Conservation (phyloP, 352 stramenopile genomes). For the Pythium rhizo-oryzae region DNA sequence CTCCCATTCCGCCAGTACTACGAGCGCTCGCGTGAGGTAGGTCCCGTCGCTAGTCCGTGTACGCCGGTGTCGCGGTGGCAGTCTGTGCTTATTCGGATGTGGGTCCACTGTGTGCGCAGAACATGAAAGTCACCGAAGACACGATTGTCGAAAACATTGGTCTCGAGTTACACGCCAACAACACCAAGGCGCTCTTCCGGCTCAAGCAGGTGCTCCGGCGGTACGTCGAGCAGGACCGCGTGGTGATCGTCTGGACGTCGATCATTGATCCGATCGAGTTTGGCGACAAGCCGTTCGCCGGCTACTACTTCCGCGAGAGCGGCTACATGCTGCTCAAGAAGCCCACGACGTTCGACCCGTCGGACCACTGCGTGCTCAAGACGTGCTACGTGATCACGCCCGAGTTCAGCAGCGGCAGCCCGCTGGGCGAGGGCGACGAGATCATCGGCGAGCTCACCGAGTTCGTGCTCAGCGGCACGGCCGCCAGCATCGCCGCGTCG, state of each 20-base stretch:
- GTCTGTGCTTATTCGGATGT: too few relatives aligned
- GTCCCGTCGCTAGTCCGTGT: not conserved
- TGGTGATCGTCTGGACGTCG: conserved; percentile 58
- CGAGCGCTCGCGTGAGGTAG: conserved; percentile 27
- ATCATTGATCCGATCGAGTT: conserved; percentile 65
- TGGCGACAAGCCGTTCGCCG: conserved; percentile 42
- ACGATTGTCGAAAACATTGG: conserved; percentile 67
- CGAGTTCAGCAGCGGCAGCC: conserved; percentile 34
- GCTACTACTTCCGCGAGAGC: conserved; percentile 62
- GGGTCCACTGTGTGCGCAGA: conserved; percentile 1
- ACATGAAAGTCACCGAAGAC: conserved; percentile 39
- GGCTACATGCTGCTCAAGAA: conserved; percentile 61
- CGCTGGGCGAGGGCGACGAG: conserved; percentile 28
- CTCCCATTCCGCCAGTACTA: conserved; percentile 36
- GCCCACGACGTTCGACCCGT: conserved; percentile 34
- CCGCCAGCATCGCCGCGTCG: conserved; percentile 25
- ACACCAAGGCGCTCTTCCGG: conserved; percentile 47
- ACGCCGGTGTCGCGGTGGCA: too few relatives aligned
- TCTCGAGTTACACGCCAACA: conserved; percentile 52
- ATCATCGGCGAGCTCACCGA: conserved; percentile 31
- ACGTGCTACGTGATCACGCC: conserved; percentile 64
- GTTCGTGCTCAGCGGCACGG: conserved; percentile 28
- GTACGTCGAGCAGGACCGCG: conserved; percentile 49
- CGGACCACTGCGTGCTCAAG: conserved; percentile 45
- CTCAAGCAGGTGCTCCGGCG: conserved; percentile 56